Conservation (phyloP, 108 stramenopile genomes). For the Mediolabrus comicus region DNA sequence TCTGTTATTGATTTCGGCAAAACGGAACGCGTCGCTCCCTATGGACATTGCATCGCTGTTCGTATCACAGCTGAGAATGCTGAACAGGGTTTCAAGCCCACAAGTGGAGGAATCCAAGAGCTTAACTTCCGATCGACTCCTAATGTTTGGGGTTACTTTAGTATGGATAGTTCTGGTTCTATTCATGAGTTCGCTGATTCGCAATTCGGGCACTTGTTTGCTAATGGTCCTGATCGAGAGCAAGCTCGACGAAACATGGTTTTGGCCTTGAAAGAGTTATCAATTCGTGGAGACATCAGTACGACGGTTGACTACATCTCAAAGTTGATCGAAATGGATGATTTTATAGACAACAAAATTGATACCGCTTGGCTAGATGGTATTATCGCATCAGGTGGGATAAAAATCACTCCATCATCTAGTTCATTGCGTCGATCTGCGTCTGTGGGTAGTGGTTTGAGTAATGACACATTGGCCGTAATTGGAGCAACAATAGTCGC, state of each 20-base stretch:
- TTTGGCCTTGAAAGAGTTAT: conserved; percentile 95
- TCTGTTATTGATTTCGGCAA: conserved; percentile 74
- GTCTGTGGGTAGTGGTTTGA: conserved; percentile 9
- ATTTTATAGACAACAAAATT: conserved; percentile 93
- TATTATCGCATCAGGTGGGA: conserved; percentile 82
- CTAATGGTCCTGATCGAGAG: conserved; percentile 91
- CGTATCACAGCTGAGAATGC: conserved; percentile 99
- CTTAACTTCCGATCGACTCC: conserved; percentile 98
- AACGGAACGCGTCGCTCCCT: conserved; percentile 55
- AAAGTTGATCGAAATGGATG: conserved; percentile 91
- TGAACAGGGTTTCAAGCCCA: conserved; percentile 98
- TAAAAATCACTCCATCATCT: conserved; percentile 11
- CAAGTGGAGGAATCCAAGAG: conserved; percentile 94
- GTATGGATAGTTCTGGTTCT: conserved; percentile 95
- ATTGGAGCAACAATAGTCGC: conserved; percentile 81
- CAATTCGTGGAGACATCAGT: conserved; percentile 98
- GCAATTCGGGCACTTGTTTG: conserved; percentile 99
- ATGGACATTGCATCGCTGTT: conserved; percentile 96
- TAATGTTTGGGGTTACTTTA: conserved; percentile 99
- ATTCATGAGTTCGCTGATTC: conserved; percentile 99
- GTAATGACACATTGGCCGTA: conserved; percentile 68
- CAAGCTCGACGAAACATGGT: conserved; percentile 96
- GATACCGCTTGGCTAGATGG: conserved; percentile 99
- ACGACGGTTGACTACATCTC: conserved; percentile 99
- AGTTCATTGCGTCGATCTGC: neutral